phyloP scores from a whole-genome alignment of 495 filamentous ascomycete species.

The Neurospora hispaniola region DNA sequence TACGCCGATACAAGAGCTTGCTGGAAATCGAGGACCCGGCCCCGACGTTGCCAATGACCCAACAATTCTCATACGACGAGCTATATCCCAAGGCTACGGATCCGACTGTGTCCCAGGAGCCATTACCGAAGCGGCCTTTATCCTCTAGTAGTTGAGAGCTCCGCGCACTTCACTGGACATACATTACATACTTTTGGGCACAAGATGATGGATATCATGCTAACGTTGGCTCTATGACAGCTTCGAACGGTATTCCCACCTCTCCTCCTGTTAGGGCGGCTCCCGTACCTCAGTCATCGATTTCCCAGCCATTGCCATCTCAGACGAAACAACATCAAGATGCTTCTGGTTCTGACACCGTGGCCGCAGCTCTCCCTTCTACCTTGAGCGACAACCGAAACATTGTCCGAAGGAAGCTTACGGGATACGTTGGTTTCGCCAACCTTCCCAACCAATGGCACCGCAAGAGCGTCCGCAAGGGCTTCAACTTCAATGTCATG shows the following conservation, averaged over 20 bases:
- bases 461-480: conserved; percentile 98
- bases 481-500: conserved; percentile 99
- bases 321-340: conserved; percentile 36
- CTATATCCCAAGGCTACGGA: conserved; percentile 27
- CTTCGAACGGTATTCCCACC: conserved; percentile 37
- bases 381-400: conserved; percentile 77
- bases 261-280: conserved; percentile 20
- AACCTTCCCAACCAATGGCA: conserved; percentile 99
- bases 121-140: conserved; percentile 2
- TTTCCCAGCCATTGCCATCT: conserved; percentile 43
- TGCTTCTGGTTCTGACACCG: conserved; percentile 72
- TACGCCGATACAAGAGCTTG: conserved; percentile 38
- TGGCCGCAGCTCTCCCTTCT: conserved; percentile 57
- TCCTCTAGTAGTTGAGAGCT: conserved; percentile 25
- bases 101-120: conserved; percentile 1
- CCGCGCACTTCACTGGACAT: conserved; percentile 10
- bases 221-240: conserved; percentile 26
- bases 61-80: conserved; percentile 37
- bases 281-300: conserved; percentile 25
- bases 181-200: background rate
- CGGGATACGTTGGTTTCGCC: conserved; percentile 96
- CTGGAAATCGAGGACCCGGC: conserved; percentile 33
- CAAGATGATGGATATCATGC: conserved; percentile 6
- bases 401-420: conserved; percentile 95
- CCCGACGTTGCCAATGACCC: conserved; percentile 33